Conservation (phyloP, 140 eudicot genomes). For the Senecio squalidus region DNA sequence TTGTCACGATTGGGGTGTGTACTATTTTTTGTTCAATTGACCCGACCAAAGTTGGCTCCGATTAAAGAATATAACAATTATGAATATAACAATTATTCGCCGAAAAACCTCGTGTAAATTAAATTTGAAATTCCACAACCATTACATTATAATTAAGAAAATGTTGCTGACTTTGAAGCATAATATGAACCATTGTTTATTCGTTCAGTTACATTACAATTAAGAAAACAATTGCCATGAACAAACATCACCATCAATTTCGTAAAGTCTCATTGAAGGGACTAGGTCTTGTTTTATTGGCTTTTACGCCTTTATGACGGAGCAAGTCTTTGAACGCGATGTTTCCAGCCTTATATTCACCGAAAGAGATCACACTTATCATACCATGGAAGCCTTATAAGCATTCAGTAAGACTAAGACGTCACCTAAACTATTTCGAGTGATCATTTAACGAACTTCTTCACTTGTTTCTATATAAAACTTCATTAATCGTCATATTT, state of each 20-base stretch:
- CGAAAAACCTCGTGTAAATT: too few relatives aligned
- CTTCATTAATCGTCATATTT: conserved; percentile 31
- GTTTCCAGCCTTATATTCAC: conserved; percentile 75
- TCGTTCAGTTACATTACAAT: conserved; percentile 57
- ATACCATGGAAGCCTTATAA: conserved; percentile 42
- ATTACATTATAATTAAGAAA: too few relatives aligned
- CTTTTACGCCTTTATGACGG: conserved; percentile 48
- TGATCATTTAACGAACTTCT: conserved; percentile 60
- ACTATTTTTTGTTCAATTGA: too few relatives aligned
- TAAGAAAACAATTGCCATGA: conserved; percentile 55
- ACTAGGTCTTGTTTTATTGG: conserved; percentile 57
- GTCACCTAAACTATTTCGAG: conserved; percentile 83
- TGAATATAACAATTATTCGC: too few relatives aligned
- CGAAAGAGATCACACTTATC: conserved; percentile 61
- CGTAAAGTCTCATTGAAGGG: conserved; percentile 70
- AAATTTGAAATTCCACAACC: too few relatives aligned
- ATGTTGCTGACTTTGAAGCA: too few relatives aligned
- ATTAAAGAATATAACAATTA: too few relatives aligned
- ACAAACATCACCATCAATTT: conserved; percentile 54
- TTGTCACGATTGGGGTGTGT: too few relatives aligned
- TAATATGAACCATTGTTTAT: too few relatives aligned
- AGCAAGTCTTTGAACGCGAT: conserved; percentile 55
- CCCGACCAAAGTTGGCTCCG: too few relatives aligned
- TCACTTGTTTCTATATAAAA: conserved; percentile 43
- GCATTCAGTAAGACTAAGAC: conserved; percentile 66